These are phyloP conservation scores for Coemansia sp. DNA, from an alignment of 192 early-diverging fungal genomes.

Conservation along the genomic window DNA sequence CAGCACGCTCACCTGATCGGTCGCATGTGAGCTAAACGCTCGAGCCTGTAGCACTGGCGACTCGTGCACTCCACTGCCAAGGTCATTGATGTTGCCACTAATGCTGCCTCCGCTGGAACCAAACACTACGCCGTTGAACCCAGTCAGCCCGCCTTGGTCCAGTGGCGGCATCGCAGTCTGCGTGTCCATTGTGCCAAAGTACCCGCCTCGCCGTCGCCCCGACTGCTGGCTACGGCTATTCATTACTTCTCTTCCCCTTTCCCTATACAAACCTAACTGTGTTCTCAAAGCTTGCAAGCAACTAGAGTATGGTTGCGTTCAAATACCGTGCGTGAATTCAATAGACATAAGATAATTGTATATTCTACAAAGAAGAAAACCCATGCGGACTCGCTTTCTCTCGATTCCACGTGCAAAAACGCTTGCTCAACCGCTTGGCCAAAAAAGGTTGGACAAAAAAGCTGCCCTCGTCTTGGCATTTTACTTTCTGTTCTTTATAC, in stretches of 20 bases:
- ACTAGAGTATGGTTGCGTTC: no score
- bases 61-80: conserved; percentile 11
- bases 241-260: conserved; percentile 1
- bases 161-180: conserved; percentile 4
- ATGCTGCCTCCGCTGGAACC: conserved; percentile 15
- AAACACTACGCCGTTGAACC: conserved; percentile 47
- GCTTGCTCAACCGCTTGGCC: no score
- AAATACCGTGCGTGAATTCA: no score
- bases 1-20: conserved; percentile 15
- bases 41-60: conserved; percentile 6
- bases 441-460: background rate
- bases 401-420: no score
- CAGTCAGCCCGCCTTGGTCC: conserved; percentile 26
- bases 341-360: no score
- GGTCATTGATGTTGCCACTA: background rate
- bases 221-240: conserved; percentile 8
- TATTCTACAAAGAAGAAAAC: no score
- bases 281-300: no score
- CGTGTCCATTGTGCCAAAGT: conserved; percentile 12
- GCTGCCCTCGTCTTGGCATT: conserved; percentile 7
- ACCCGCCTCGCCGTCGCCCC: conserved; percentile 15
- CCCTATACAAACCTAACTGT: no score
- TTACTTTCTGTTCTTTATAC: background rate
- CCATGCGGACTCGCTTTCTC: no score
- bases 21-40: background rate